These are phyloP conservation scores for Sporothrix mexicana DNA, from an alignment of 2,329 filamentous ascomycete genomes.

Conservation along the genomic window DNA sequence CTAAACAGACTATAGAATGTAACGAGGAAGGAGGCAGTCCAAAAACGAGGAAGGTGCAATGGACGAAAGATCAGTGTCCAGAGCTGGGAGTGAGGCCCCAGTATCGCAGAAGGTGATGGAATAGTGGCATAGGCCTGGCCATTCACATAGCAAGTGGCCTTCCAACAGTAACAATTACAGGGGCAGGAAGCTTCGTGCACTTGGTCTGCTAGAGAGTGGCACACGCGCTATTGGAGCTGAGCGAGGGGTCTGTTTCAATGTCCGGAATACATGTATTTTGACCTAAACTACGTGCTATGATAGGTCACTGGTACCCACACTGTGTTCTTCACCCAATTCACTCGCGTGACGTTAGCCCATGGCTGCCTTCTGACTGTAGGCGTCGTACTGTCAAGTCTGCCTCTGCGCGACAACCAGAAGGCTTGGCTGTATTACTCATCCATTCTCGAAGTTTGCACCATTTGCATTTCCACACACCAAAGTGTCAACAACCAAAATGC, in stretches of 20 bases:
- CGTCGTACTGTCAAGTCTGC: conserved; percentile 11
- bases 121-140: background rate
- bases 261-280: background rate
- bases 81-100: conserved; percentile 1
- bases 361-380: conserved; percentile 37
- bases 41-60: conserved; percentile 24
- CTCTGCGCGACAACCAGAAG: background rate
- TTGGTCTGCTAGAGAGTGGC: conserved; percentile 4
- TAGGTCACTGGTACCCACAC: conserved; percentile 10
- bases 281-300: too few relatives aligned
- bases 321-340: background rate
- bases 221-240: background rate
- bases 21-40: background rate
- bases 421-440: conserved; percentile 30
- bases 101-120: conserved; percentile 24
- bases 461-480: background rate
- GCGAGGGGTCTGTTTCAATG: background rate
- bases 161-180: background rate
- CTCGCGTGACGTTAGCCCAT: conserved; percentile 38
- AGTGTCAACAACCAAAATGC: too few relatives aligned
- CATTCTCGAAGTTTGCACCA: background rate
- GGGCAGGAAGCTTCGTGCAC: background rate
- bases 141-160: background rate
- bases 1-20: background rate
- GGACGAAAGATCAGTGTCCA: background rate